A percentile compares a stretch with the other conserved stretches of the same genome.
phyloP scores from a whole-genome alignment of 208 protist species.

The Strigomonas galati region DNA sequence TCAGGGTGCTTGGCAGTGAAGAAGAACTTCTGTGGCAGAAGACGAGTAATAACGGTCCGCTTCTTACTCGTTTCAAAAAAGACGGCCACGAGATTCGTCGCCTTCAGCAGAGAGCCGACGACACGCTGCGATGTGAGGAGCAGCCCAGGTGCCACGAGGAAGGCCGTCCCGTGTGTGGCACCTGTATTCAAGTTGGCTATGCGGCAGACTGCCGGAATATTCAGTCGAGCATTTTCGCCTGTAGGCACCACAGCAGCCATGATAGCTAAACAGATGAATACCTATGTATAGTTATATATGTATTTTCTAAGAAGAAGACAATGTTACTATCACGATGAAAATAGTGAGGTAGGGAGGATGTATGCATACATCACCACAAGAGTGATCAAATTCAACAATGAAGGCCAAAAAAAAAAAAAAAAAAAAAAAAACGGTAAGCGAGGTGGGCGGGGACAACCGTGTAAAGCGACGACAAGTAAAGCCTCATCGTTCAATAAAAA shows the following conservation, averaged over 20 bases:
- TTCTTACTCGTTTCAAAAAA: constrained; percentile 93
- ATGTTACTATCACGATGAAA: too few species aligned
- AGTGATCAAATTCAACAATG: too few species aligned
- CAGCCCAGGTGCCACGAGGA: constrained; percentile 57
- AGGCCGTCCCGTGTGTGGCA: constrained; percentile 24
- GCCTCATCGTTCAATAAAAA: constrained; percentile 5
- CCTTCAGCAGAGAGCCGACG: constrained; percentile 52
- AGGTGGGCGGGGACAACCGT: too few species aligned
- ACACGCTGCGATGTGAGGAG: constrained; percentile 66
- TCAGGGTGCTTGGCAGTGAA: constrained; percentile 78
- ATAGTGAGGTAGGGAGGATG: too few species aligned
- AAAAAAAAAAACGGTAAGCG: too few species aligned
- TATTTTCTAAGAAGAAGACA: too few species aligned
- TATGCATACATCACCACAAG: too few species aligned
- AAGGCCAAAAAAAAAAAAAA: too few species aligned
- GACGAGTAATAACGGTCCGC: constrained; percentile 44
- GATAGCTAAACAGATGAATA: too few species aligned
- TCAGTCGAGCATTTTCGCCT: constrained; percentile 27
- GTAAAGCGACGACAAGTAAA: too few species aligned
- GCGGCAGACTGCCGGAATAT: constrained; percentile 87
- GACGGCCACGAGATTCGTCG: constrained; percentile 49
- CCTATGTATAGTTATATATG: too few species aligned
- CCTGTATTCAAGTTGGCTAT: constrained; percentile 32
- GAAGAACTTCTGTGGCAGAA: constrained; percentile 71
- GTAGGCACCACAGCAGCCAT: too few species aligned